phyloP scores from a whole-genome alignment of 495 filamentous ascomycete species.

The Xylaria grammica region DNA sequence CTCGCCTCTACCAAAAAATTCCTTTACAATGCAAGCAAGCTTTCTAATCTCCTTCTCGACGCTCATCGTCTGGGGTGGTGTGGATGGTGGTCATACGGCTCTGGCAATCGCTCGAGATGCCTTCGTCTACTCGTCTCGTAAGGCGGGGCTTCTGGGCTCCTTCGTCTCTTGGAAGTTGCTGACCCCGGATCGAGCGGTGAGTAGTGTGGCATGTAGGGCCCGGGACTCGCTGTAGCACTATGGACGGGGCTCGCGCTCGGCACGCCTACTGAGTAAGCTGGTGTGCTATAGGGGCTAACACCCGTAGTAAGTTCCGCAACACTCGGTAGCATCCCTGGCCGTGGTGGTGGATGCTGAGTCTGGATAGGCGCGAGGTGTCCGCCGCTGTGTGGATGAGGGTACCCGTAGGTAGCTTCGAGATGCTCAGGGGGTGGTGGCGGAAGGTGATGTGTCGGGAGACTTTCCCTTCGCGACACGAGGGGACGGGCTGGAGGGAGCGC shows the following conservation, averaged over 20 bases:
- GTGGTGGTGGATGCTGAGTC: constrained; percentile 32
- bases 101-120: constrained; percentile 41
- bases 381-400: constrained; percentile 28
- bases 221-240: constrained; percentile 50
- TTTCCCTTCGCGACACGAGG: constrained; percentile 50
- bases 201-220: constrained; percentile 46
- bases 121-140: constrained; percentile 52
- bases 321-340: constrained; percentile 52
- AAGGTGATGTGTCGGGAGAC: constrained; percentile 44
- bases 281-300: constrained; percentile 57
- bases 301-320: constrained; percentile 62
- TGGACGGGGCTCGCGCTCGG: constrained; percentile 43
- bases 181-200: constrained; percentile 31
- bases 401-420: constrained; percentile 33
- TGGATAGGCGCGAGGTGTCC: constrained; percentile 53
- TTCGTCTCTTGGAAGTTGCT: constrained; percentile 42
- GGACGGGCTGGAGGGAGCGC: constrained; percentile 29
- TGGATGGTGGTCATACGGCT: constrained; percentile 33
- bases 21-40: constrained; percentile 6
- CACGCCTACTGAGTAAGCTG: constrained; percentile 53
- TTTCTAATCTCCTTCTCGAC: background rate
- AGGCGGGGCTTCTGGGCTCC: constrained; percentile 45
- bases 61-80: constrained; percentile 22
- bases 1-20: background rate
- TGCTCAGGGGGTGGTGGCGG: constrained; percentile 28